Evolutionary conservation across 2,329 filamentous ascomycete genomes (phyloP).

Genomic region (Magnaporthiopsis rhizophila): DNA sequence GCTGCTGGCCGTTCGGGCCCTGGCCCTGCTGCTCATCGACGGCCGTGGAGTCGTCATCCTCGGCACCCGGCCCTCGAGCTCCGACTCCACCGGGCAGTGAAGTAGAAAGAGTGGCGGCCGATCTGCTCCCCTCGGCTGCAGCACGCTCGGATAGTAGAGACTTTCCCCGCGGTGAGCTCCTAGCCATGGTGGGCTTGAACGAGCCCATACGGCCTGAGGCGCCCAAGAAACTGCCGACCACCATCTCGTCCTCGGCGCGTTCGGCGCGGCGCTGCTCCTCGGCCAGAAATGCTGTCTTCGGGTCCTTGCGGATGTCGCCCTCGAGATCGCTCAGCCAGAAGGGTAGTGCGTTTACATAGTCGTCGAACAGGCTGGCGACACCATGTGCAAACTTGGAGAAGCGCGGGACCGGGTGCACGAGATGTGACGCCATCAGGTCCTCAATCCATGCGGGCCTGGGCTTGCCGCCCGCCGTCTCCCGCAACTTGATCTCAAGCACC

Average conservation of each 20-base stretch:
- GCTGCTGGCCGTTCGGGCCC: slow-evolving; percentile 9
- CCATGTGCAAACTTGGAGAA: slow-evolving; percentile 98
- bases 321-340: slow-evolving; percentile 94
- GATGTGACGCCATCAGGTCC: slow-evolving; percentile 85
- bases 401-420: slow-evolving; percentile 79
- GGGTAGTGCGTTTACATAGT: slow-evolving; percentile 90
- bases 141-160: slow-evolving; percentile 52
- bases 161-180: slow-evolving; percentile 60
- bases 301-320: slow-evolving; percentile 88
- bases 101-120: not conserved
- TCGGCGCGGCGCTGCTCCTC: slow-evolving; percentile 79
- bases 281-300: slow-evolving; percentile 80
- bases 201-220: slow-evolving; percentile 35
- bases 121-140: slow-evolving; percentile 13
- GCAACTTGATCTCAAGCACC: slow-evolving; percentile 86
- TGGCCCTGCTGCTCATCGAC: slow-evolving; percentile 9
- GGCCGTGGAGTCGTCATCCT: slow-evolving; percentile 24
- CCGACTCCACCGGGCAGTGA: not conserved
- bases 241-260: slow-evolving; percentile 77
- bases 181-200: slow-evolving; percentile 43
- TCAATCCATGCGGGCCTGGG: slow-evolving; percentile 78
- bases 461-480: slow-evolving; percentile 35
- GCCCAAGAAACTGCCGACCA: slow-evolving; percentile 80
- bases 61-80: slow-evolving; percentile 7
- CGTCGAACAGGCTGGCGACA: slow-evolving; percentile 83